Conservation (phyloP, 148 eudicot species). For the Camellia lanceoleosa region DNA sequence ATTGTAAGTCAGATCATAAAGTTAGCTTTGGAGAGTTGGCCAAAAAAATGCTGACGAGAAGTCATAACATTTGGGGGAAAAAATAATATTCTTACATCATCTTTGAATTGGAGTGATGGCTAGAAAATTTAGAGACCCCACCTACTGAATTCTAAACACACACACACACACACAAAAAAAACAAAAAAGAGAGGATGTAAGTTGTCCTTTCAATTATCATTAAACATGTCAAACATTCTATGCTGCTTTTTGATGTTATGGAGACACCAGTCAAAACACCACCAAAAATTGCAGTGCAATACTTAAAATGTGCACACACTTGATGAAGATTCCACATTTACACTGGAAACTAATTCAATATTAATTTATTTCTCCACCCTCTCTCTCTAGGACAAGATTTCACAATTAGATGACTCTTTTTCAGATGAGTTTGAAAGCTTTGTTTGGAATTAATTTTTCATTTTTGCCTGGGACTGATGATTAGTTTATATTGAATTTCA, state of each 20-base stretch:
- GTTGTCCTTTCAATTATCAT: no score
- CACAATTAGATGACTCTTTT: background rate
- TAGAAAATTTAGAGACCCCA: conserved; percentile 72
- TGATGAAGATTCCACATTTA: background rate
- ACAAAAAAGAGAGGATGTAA: background rate
- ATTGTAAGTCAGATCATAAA: conserved; percentile 1
- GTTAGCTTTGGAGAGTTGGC: background rate
- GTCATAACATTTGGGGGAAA: background rate
- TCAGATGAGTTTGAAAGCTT: background rate
- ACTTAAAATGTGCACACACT: background rate
- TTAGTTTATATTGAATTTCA: no score
- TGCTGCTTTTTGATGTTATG: no score
- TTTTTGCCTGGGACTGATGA: no score
- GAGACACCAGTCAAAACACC: no score
- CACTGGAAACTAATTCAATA: no score
- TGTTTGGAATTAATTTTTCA: background rate
- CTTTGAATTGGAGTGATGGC: conserved; percentile 73
- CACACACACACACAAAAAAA: background rate
- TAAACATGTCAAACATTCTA: no score
- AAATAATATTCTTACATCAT: no score
- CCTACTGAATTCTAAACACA: conserved; percentile 79
- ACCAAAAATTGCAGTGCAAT: background rate
- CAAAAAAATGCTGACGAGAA: background rate
- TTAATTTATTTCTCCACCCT: no score
- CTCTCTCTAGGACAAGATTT: no score